A percentile compares a stretch with the other conserved stretches of the same genome.
Evolutionary conservation across 2,329 filamentous ascomycete species (phyloP).

Genomic region (Paracoccidioides lutzii): DNA sequence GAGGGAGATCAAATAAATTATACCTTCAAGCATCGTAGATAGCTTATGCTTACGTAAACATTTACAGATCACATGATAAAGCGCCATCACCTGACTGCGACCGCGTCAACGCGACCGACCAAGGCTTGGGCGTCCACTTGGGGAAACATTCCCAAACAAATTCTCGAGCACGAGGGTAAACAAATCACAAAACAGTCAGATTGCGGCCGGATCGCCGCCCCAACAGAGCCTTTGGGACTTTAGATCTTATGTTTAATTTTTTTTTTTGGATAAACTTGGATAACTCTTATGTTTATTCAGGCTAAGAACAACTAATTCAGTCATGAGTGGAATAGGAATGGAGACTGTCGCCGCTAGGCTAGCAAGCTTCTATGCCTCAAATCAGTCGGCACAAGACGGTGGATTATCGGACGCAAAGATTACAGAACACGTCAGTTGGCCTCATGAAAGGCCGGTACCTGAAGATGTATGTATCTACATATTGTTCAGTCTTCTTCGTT

Average conservation of each 20-base stretch:
- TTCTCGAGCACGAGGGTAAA: background rate
- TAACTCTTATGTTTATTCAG: background rate
- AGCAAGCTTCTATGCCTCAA: slow-evolving; percentile 59
- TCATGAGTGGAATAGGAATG: slow-evolving; percentile 25
- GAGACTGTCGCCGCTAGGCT: slow-evolving; percentile 63
- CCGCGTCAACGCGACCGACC: background rate
- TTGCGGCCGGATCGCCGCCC: background rate
- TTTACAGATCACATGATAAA: background rate
- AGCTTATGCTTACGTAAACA: background rate
- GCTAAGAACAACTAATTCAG: background rate
- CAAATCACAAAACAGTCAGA: background rate
- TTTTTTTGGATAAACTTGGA: background rate
- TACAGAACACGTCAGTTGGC: slow-evolving; percentile 56
- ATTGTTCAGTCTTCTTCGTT: slow-evolving; percentile 10
- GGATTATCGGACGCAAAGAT: slow-evolving; percentile 53
- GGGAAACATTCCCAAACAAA: background rate
- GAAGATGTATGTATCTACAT: slow-evolving; percentile 42
- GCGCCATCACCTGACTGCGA: background rate
- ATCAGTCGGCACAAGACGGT: slow-evolving; percentile 50
- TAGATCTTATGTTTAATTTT: background rate
- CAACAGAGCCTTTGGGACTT: background rate
- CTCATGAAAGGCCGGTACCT: slow-evolving; percentile 55
- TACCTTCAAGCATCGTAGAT: background rate
- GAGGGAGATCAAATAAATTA: background rate
- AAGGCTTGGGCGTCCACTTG: too few species aligned